Percentiles rank a stretch among this genome's conserved stretches.
phyloP scores from a whole-genome alignment of 202 grass and related monocot genomes.

The Elaeis oleifera region DNA sequence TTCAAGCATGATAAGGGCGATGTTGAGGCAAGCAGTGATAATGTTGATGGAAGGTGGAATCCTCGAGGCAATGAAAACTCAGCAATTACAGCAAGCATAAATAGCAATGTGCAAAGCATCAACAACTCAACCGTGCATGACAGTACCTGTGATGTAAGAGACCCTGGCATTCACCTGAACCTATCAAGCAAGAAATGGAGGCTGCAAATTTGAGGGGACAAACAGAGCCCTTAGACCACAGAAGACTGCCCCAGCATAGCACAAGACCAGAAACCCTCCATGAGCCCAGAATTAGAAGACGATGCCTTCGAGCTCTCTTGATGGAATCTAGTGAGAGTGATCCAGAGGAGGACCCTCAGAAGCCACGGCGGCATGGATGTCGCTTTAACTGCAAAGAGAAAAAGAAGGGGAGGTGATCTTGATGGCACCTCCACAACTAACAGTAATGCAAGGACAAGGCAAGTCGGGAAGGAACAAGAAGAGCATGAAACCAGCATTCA shows the following conservation, averaged over 20 bases:
- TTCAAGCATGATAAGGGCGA: too few relatives aligned
- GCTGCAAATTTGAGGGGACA: background rate
- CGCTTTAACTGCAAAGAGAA: slow-evolving; percentile 47
- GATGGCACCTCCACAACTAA: background rate
- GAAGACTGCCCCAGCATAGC: background rate
- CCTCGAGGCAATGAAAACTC: background rate
- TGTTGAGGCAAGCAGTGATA: too few relatives aligned
- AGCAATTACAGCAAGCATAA: slow-evolving; percentile 40
- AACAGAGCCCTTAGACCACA: slow-evolving; percentile 4
- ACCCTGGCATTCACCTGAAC: slow-evolving; percentile 61
- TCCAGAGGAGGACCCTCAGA: slow-evolving; percentile 28
- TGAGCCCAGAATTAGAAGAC: slow-evolving; percentile 39
- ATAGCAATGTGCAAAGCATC: slow-evolving; percentile 80
- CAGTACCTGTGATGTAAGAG: slow-evolving; percentile 50
- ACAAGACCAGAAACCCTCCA: background rate
- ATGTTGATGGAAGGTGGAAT: background rate
- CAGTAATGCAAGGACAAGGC: background rate
- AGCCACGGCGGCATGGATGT: slow-evolving; percentile 40
- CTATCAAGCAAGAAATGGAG: slow-evolving; percentile 15
- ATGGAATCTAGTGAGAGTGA: slow-evolving; percentile 59
- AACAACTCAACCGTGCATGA: slow-evolving; percentile 78
- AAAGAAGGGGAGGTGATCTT: slow-evolving; percentile 5
- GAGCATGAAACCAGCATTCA: background rate
- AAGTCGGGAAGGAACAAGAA: background rate
- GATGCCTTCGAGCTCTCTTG: slow-evolving; percentile 70